phyloP scores from a whole-genome alignment of 768 basidiomycete species.

The Holtermannia corniformis region DNA sequence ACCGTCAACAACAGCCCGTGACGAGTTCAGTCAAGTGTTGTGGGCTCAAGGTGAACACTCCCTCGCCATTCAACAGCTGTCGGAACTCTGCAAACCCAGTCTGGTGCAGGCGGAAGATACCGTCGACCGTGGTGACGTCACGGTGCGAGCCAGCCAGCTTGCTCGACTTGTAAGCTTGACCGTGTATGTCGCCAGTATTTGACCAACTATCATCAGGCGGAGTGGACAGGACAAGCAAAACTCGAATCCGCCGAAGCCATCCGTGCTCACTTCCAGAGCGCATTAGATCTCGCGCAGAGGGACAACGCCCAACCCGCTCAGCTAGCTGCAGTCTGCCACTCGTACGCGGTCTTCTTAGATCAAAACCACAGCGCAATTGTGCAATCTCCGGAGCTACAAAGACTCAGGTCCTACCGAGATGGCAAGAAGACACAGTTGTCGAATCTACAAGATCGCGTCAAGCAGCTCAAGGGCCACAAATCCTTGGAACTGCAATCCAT shows the following conservation, averaged over 20 bases:
- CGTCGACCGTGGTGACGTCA: no score
- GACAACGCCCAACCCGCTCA: background rate
- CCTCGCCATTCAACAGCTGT: constrained; percentile 52
- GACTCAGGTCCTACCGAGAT: constrained; percentile 62
- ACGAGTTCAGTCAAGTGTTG: constrained; percentile 80
- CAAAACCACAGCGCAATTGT: constrained; percentile 65
- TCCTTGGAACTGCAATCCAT: background rate
- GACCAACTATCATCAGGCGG: no score
- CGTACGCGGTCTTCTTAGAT: constrained; percentile 84
- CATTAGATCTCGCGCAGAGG: background rate
- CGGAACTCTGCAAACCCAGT: constrained; percentile 9
- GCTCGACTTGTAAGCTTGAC: constrained; percentile 54
- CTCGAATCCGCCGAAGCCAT: constrained; percentile 69
- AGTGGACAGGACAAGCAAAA: constrained; percentile 82
- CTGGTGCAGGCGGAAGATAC: no score
- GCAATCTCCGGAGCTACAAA: constrained; percentile 59
- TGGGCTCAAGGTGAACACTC: constrained; percentile 82
- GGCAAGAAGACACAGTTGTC: constrained; percentile 48
- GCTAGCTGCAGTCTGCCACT: constrained; percentile 51
- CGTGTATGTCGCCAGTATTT: no score
- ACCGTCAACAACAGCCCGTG: constrained; percentile 51
- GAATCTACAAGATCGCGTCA: constrained; percentile 1
- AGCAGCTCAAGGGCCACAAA: background rate
- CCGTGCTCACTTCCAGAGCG: constrained; percentile 54
- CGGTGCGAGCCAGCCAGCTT: no score